Base-by-base conservation (phyloP, 73 alveolate genomes). In the Paramecium sonneborni region DNA sequence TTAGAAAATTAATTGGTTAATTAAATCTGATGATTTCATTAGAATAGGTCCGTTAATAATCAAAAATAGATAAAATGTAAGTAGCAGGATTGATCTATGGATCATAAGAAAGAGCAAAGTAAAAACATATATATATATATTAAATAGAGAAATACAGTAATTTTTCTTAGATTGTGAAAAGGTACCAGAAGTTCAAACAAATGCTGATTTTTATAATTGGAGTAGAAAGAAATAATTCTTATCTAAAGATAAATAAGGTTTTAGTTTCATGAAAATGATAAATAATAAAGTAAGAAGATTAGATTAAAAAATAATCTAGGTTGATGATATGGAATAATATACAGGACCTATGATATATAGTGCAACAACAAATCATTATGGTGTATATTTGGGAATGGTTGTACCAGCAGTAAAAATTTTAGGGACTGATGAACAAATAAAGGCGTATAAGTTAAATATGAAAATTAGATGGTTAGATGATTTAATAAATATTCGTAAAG, bases 301-400 rank as follows among this genome's bases (percentile, higher is more conserved):
- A 38, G 55, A 79, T 43, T 79, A 30, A 43, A 3, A 18, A 52
- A 18, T 52, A 52, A 26, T 32, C 44, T 43, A 79, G 90, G 76
- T 46, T 43, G 90, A 79, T 23, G 74, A 43, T 10, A 39, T 79
- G 72, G 72, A 79, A 37, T 24, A 39, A 23, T 79, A 79, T 28
- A 24, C 39, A 43, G 90, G 62, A 46, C 90, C 90, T 43, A 79
- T 79, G 74, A 9, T 79, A 24, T 79, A 79, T 24, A 26, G 44
- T 24, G 76, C 90, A 11, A 39, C 69, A 79, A 39, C 90, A 1
- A 79, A 79, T 46, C 55, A 79, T 44, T 88, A 57, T 44, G 94
- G 94, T 38, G 94, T 88, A 23, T 82, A 70, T 72, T 72, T 28
- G 20, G 94, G 44, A 20, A 88, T 88, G 94, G 85, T 88, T 41